phyloP scores from a whole-genome alignment of 2,329 filamentous ascomycete species.

The Aspergillus pseudoglaucus region DNA sequence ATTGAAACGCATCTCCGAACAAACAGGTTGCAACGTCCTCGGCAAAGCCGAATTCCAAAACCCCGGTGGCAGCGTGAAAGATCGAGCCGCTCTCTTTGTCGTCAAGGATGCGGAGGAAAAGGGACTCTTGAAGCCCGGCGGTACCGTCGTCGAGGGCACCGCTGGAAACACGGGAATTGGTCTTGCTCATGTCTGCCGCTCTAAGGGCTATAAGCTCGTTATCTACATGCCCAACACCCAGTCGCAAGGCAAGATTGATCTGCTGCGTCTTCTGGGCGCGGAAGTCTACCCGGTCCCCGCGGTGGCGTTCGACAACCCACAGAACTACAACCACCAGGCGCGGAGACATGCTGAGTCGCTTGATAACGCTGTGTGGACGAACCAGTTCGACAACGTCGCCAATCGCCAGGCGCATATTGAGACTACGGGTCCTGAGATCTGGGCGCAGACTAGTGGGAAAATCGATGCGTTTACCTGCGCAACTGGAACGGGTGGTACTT shows the following conservation, averaged over 20 bases:
- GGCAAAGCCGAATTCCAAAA: slow-evolving; percentile 99
- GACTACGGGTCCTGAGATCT: slow-evolving; percentile 96
- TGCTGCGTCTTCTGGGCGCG: slow-evolving; percentile 81
- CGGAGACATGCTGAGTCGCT: slow-evolving; percentile 77
- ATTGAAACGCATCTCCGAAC: slow-evolving; percentile 76
- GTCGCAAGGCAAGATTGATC: slow-evolving; percentile 94
- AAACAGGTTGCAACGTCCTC: slow-evolving; percentile 88
- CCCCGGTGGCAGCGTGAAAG: slow-evolving; percentile 92
- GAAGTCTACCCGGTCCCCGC: slow-evolving; percentile 95
- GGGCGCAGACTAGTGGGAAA: slow-evolving; percentile 78
- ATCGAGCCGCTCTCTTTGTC: slow-evolving; percentile 89
- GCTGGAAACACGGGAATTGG: slow-evolving; percentile 98
- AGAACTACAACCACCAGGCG: slow-evolving; percentile 98
- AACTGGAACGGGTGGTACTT: slow-evolving; percentile 84
- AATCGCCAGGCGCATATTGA: slow-evolving; percentile 93
- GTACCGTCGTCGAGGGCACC: slow-evolving; percentile 94
- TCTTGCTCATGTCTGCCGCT: slow-evolving; percentile 90
- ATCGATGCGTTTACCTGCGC: slow-evolving; percentile 94
- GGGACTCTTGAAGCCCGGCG: slow-evolving; percentile 73
- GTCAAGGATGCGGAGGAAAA: slow-evolving; percentile 88
- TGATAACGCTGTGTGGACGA: slow-evolving; percentile 93
- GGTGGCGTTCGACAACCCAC: slow-evolving; percentile 87
- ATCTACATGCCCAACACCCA: slow-evolving; percentile 99
- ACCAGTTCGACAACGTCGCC: slow-evolving; percentile 96
- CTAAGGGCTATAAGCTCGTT: slow-evolving; percentile 85